These are phyloP conservation scores for Pilaira anomala DNA, from an alignment of 192 early-diverging fungal genomes.

Conservation along the genomic window DNA sequence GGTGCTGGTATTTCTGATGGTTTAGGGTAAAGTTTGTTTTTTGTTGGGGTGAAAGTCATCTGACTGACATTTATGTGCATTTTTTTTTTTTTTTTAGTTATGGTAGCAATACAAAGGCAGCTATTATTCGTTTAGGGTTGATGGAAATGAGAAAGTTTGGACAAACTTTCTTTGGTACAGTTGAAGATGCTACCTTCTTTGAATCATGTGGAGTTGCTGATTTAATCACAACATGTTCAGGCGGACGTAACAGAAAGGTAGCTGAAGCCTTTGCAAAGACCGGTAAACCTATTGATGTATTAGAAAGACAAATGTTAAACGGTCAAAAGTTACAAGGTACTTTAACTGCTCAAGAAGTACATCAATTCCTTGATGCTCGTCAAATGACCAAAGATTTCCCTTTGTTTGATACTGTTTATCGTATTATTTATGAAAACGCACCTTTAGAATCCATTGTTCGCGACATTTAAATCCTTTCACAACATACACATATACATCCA, in stretches of 20 bases:
- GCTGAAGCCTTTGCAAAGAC: conserved; percentile 87
- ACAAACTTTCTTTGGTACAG: conserved; percentile 69
- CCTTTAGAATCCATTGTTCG: conserved; percentile 30
- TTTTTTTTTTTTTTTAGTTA: conserved; percentile 13
- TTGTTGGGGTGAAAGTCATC: neutral
- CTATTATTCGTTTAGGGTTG: conserved; percentile 91
- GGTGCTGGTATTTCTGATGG: conserved; percentile 93
- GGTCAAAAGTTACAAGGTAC: conserved; percentile 98
- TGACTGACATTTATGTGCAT: neutral
- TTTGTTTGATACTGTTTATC: conserved; percentile 85
- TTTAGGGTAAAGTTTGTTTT: conserved; percentile 51
- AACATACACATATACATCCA: neutral
- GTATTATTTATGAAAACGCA: conserved; percentile 75
- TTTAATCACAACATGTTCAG: conserved; percentile 92
- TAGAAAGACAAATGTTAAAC: conserved; percentile 91
- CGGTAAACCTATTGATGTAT: conserved; percentile 84
- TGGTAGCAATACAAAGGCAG: conserved; percentile 96
- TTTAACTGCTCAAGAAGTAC: conserved; percentile 81
- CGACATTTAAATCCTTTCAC: conserved; percentile 23
- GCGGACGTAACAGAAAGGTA: conserved; percentile 87
- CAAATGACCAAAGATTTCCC: conserved; percentile 50
- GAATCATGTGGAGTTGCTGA: conserved; percentile 97
- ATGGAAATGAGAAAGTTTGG: conserved; percentile 94
- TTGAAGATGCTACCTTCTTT: conserved; percentile 91
- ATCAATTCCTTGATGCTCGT: conserved; percentile 69